phyloP scores from a whole-genome alignment of 257 asterid genomes.

The Henckelia pumila region DNA sequence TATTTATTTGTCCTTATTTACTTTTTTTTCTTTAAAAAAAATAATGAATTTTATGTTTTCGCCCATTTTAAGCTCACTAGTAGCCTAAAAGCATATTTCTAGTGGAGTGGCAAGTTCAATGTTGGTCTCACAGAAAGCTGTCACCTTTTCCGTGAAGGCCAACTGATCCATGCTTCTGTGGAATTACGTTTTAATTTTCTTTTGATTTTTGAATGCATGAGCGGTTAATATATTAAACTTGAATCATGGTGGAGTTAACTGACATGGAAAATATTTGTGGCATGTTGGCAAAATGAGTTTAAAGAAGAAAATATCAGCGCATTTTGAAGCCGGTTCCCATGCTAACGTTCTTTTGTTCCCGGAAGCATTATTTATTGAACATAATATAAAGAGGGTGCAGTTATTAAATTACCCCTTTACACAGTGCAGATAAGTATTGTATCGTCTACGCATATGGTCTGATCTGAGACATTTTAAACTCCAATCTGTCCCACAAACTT shows the following conservation, averaged over 20 bases:
- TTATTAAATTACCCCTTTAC: conserved; percentile 3
- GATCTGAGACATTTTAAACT: conserved; percentile 14
- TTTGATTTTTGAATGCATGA: background rate
- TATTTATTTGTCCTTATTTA: background rate
- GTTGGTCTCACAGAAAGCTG: background rate
- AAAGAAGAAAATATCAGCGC: too few species aligned
- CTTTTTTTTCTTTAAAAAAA: background rate
- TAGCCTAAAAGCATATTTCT: background rate
- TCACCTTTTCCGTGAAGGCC: background rate
- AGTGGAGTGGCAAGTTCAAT: background rate
- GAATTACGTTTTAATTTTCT: background rate
- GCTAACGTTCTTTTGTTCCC: too few species aligned
- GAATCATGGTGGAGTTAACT: background rate
- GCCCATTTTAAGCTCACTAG: background rate
- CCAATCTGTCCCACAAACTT: conserved; percentile 4
- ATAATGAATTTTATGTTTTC: conserved; percentile 2
- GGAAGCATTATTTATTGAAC: background rate
- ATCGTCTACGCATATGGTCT: background rate
- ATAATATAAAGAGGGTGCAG: background rate
- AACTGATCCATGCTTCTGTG: background rate
- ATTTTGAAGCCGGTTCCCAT: too few species aligned
- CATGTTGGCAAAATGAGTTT: background rate
- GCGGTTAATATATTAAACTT: too few species aligned
- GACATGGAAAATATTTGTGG: background rate
- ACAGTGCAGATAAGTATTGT: background rate